Base-by-base conservation (phyloP, 1,139 yeast genomes). In the Meyerozyma carpophila region DNA sequence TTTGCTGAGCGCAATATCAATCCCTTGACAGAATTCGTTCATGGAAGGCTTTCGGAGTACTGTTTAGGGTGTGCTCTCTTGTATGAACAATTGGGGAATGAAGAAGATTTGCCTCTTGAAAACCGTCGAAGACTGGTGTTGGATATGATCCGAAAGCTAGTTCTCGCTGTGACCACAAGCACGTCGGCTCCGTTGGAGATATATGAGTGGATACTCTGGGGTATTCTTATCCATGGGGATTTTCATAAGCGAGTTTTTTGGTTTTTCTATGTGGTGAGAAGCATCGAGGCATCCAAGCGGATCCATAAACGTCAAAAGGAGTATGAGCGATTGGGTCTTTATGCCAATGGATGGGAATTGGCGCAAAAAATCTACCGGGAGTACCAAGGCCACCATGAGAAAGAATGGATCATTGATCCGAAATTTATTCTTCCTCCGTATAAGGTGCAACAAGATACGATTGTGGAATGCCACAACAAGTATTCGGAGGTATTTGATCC, bases 191-290 rank as follows among this genome's bases (percentile, higher is more conserved):
- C 37, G 6, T 20, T 34, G n/a, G 37, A 34, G 16, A 8, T 34
- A 5, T 34, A 34, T 13, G 37, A 34, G 37, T 11, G 26, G 26
- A 34, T 34, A 9, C 37, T 34, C 16, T 34, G 37, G 37, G 37
- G 25, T 10, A 34, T 34, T 20, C 26, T 34, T 11, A 16, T 34
- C 3, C 37, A 34, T 21, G 37, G 37, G 2, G 8, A 25, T 4
- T 34, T 34, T 9, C 37, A 34, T 25, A 9, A 20, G 37, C 37
- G 37, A 4, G 4, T 34, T 8, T 34, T 34, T 14, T 34, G 37
- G 37, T 34, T 34, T 21, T 34, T 34, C 26, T 34, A 34, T 25
- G 14, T 34, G 16, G 37, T 21, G 18, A 9, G 26, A 18, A 25
- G 37, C 10, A 20, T 34, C 10, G 37, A 34, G 10, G 26, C 26